Conservation (phyloP, 169 alveolate genomes). For the Cryptosporidium canis region DNA sequence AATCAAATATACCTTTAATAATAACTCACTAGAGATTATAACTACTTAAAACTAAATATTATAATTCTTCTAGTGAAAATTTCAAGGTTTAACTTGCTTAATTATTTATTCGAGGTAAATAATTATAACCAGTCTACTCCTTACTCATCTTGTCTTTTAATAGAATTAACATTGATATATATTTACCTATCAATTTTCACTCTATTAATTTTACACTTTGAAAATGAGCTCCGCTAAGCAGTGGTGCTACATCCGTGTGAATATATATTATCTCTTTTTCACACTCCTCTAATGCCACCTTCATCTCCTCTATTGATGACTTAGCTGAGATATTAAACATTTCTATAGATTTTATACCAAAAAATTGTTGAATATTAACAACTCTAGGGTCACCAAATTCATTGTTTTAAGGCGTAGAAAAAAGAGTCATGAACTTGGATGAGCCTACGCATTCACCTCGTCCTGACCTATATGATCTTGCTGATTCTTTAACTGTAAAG, state of each 20-base stretch:
- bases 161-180: not conserved
- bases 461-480: not conserved
- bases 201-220: not conserved
- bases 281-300: not conserved
- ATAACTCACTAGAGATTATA: too few relatives aligned
- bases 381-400: not conserved
- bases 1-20: too few relatives aligned
- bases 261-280: not conserved
- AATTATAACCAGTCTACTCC: not conserved
- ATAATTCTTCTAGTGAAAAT: not conserved
- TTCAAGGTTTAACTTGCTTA: not conserved
- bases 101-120: not conserved
- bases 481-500: not conserved
- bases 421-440: not conserved
- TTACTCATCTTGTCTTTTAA: not conserved
- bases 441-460: not conserved
- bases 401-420: not conserved
- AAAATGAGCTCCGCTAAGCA: not conserved
- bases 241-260: not conserved
- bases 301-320: not conserved
- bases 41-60: too few relatives aligned
- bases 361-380: too few relatives aligned
- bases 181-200: not conserved
- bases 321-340: not conserved
- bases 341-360: not conserved